Evolutionary conservation across 1,139 yeast species (phyloP), one percentile per base, ranked within the genome.

Genomic region (Meyerozyma guilliermondii): DNA sequence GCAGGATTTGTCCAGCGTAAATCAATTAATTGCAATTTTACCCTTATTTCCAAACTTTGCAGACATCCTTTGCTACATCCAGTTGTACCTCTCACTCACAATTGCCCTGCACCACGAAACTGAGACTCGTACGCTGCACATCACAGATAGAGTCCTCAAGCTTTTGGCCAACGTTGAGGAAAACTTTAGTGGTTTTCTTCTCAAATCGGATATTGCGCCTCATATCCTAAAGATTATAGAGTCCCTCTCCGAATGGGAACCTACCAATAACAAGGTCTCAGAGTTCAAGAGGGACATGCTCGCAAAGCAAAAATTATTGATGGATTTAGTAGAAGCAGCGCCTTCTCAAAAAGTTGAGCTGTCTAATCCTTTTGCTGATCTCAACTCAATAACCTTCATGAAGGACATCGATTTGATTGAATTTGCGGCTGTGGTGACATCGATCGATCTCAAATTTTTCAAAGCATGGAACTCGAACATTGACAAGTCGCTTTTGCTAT

Each of bases 391-490:
- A 9, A 53, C 75, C 40, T 62, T 84, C 43, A 63, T 71, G 52
- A 55, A 65, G 35, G 63, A 66, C 20, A 48, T 74, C 20, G 77
- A 80, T 49, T 56, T 80, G 27, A 63, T 73, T 7, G 71, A 67
- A 9, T 62, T 85, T 37, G 81, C 86, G 0, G 57, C 65, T n/a
- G 76, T 78, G 42, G 72, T 84, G 35, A 79, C 78, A 47, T 60
- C 70, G 14, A 77, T 84, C 39, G 84, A 82, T 53, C 60, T 79
- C 47, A 71, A 69, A 42, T 84, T 80, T 54, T 76, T 74, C 55
- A 62, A 60, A 24, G 60, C 65, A 10, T 91, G 97, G 97, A 83
- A 87, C 42, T 89, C 96, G 3, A 77, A 83, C 47, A 56, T 66
- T 31, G 78, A 73, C 49, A 71, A 71, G 48, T 71, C 76, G 5